Evolutionary conservation across 768 basidiomycete genomes (phyloP), one percentile per base, ranked within the genome.

Genomic region (Exsudoporus frostii): DNA sequence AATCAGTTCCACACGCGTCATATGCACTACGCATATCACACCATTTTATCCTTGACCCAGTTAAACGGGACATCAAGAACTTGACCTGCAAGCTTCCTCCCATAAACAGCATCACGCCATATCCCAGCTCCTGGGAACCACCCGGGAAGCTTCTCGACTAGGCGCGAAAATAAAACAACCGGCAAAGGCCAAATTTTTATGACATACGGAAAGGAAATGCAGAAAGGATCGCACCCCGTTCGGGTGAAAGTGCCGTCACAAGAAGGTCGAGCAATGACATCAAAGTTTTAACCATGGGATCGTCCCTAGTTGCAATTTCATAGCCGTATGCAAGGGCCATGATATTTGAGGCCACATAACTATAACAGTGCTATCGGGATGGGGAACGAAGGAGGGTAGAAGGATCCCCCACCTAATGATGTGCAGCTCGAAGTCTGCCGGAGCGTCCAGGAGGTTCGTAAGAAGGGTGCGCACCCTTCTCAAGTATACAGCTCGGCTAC

Each of bases 301-400:
- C 65, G n/a, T 63, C 51, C 20, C 40, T 52, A 1, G 50, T 39
- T 14, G 45, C 40, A 19, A 22, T 55, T 41, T 66, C 64, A 27
- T 67, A 66, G 7, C 66, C 65, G 6, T 66, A 66, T 14, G 66
- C 56, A 10, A 66, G 53, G 4, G 51, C 61, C 66, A 66, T 60
- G 29, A 65, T 44, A 33, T 57, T 65, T 10, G 66, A 63, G 2
- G 64, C 65, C 14, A 66, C 53, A 29, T 53, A 68, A n/a, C 65
- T 68, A 30, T 14, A 24, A 34, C 6, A 9, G 6, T 0, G 13
- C 4, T 2, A 19, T 57, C 30, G 50, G 24, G 2, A n/a, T 3
- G 9, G 34, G 15, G 5, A 11, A 11, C 3, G 0, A 11, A 25
- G 17, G 7, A 20, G 10, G 9, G 9, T 19, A 1, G 2, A 46